Percentiles rank a stretch among this genome's conserved stretches.
These are phyloP conservation scores for Starmerella vaccinii DNA, from an alignment of 805 yeast genomes.

Conservation along the genomic window DNA sequence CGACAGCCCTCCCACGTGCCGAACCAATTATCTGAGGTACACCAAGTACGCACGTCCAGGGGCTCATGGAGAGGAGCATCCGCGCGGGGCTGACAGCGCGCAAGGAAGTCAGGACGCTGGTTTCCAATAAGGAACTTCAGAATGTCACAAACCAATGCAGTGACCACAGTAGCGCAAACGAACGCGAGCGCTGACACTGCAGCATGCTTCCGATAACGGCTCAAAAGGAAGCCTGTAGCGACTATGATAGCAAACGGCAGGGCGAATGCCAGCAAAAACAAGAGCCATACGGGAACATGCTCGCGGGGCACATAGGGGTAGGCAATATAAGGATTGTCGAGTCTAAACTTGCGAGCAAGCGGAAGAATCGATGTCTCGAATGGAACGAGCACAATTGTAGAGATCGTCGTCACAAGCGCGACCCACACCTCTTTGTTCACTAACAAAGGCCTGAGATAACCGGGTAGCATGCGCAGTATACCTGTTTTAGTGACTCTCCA, in stretches of 20 bases:
- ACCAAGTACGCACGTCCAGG: constrained; percentile 29
- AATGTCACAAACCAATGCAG: constrained; percentile 57
- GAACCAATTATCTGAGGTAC: constrained; percentile 29
- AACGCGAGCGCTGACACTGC: constrained; percentile 62
- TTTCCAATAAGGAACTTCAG: constrained; percentile 80
- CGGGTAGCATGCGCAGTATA: background rate
- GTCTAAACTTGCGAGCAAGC: constrained; percentile 64
- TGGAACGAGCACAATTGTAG: constrained; percentile 15
- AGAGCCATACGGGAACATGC: constrained; percentile 48
- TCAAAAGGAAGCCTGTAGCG: constrained; percentile 12
- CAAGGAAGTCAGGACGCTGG: constrained; percentile 83
- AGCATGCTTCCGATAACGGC: constrained; percentile 26
- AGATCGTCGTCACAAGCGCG: constrained; percentile 5
- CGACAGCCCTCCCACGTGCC: constrained; percentile 43
- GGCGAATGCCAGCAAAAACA: constrained; percentile 35
- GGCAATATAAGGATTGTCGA: constrained; percentile 65
- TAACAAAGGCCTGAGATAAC: background rate
- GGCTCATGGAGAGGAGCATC: constrained; percentile 41
- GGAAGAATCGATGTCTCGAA: constrained; percentile 36
- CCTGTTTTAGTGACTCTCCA: background rate
- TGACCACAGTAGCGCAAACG: constrained; percentile 46
- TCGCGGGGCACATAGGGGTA: constrained; percentile 75
- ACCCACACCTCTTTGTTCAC: background rate
- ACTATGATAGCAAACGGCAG: constrained; percentile 28
- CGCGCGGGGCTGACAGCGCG: constrained; percentile 62